phyloP scores from a whole-genome alignment of 106 monocot species.

The Dendrobium officinale region DNA sequence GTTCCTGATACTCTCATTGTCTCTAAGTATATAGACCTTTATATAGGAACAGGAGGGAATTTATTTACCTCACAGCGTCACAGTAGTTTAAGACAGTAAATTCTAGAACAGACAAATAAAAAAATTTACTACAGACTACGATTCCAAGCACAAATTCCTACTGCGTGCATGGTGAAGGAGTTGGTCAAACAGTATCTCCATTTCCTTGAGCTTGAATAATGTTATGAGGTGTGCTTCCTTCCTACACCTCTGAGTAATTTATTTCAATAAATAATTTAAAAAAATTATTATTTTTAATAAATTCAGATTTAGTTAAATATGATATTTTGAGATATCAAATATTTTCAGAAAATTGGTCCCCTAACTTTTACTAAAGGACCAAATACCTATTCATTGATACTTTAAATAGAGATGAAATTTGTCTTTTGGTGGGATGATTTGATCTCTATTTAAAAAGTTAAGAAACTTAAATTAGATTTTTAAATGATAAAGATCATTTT shows the following conservation, averaged over 20 bases:
- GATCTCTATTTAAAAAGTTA: too few relatives aligned
- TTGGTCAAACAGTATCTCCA: not conserved
- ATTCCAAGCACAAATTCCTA: not conserved
- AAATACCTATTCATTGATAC: too few relatives aligned
- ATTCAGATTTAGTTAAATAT: too few relatives aligned
- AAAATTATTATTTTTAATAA: not conserved
- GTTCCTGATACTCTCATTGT: not conserved
- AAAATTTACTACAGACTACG: too few relatives aligned
- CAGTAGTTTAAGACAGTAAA: conserved; percentile 8
- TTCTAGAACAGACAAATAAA: not conserved
- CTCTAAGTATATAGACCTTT: not conserved
- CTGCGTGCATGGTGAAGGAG: conserved; percentile 7
- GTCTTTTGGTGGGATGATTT: too few relatives aligned
- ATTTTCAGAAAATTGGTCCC: too few relatives aligned
- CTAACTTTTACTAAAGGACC: too few relatives aligned
- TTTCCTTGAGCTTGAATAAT: not conserved
- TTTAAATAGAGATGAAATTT: too few relatives aligned
- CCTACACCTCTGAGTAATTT: not conserved
- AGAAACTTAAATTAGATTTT: too few relatives aligned
- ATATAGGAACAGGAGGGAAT: conserved; percentile 23
- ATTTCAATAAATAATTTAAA: too few relatives aligned
- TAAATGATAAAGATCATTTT: too few relatives aligned
- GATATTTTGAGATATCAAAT: too few relatives aligned
- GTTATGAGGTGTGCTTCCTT: not conserved
- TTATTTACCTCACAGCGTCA: not conserved